These are phyloP conservation scores for Tuber brumale DNA, from an alignment of 495 filamentous ascomycete species.

Conservation along the genomic window DNA sequence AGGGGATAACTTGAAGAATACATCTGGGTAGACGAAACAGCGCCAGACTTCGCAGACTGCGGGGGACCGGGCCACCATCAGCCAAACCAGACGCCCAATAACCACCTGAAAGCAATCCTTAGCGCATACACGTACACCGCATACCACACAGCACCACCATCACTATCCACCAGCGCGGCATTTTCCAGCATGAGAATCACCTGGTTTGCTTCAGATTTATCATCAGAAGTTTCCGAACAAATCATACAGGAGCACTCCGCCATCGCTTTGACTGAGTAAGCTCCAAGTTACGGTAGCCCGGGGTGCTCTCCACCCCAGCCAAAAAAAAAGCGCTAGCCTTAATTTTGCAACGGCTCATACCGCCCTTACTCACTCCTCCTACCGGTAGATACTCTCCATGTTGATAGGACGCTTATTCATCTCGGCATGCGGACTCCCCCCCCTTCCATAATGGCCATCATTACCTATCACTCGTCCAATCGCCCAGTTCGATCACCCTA, in stretches of 20 bases:
- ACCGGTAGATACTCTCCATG: background rate
- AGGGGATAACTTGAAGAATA: background rate
- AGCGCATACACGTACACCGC: background rate
- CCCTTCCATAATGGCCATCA: background rate
- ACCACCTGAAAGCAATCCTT: background rate
- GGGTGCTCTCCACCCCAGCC: background rate
- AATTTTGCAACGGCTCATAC: background rate
- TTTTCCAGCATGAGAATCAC: background rate
- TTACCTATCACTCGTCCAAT: slow-evolving; percentile 1
- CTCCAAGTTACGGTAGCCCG: background rate
- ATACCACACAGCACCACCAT: background rate
- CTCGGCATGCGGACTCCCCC: background rate
- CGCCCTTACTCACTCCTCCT: background rate
- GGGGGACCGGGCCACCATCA: background rate
- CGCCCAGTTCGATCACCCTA: background rate
- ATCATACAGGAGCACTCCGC: background rate
- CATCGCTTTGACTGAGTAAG: background rate
- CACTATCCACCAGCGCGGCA: background rate
- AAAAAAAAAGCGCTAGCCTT: background rate
- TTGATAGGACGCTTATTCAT: background rate
- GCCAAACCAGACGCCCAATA: background rate
- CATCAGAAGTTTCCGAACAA: background rate
- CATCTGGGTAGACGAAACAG: background rate
- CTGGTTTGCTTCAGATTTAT: background rate
- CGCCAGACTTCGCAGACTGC: background rate